Conservation (phyloP, 2,329 filamentous ascomycete genomes). For the Fusarium dlaminii region DNA sequence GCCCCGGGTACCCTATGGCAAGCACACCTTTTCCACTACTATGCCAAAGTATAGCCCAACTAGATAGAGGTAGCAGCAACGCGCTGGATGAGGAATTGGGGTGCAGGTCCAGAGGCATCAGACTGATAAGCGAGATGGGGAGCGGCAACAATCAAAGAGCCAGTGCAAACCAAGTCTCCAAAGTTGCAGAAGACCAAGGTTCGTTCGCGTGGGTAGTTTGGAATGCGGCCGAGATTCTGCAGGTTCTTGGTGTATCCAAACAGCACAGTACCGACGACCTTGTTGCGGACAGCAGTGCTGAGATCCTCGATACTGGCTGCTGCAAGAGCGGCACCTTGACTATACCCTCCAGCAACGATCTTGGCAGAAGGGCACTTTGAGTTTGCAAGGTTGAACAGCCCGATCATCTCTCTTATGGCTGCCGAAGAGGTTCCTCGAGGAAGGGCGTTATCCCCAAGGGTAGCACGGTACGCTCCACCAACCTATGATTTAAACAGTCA, state of each 20-base stretch:
- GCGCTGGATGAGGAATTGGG: slow-evolving; percentile 22
- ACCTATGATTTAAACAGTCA: background rate
- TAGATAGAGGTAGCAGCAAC: slow-evolving; percentile 12
- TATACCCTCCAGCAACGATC: slow-evolving; percentile 54
- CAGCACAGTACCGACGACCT: slow-evolving; percentile 50
- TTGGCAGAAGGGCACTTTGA: slow-evolving; percentile 55
- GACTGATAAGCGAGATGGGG: slow-evolving; percentile 23
- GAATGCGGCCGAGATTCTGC: slow-evolving; percentile 52
- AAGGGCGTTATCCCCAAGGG: slow-evolving; percentile 49
- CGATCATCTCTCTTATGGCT: slow-evolving; percentile 53
- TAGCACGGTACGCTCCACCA: slow-evolving; percentile 50
- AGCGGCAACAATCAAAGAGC: slow-evolving; percentile 44
- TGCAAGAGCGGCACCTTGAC: slow-evolving; percentile 56
- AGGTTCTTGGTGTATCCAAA: slow-evolving; percentile 56
- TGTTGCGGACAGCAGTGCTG: slow-evolving; percentile 40
- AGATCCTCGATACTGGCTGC: slow-evolving; percentile 51
- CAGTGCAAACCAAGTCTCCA: slow-evolving; percentile 50
- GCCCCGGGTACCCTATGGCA: background rate
- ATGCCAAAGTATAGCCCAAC: background rate
- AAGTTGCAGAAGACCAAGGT: slow-evolving; percentile 50
- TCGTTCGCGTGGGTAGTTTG: slow-evolving; percentile 48
- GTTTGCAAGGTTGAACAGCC: slow-evolving; percentile 53
- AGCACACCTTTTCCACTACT: background rate
- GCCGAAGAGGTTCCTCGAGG: slow-evolving; percentile 48
- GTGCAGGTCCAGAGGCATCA: slow-evolving; percentile 23